Evolutionary conservation across 139 green algal genomes (phyloP), one percentile per base, ranked within the genome.

Genomic region (Spirogloea muscicola): DNA sequence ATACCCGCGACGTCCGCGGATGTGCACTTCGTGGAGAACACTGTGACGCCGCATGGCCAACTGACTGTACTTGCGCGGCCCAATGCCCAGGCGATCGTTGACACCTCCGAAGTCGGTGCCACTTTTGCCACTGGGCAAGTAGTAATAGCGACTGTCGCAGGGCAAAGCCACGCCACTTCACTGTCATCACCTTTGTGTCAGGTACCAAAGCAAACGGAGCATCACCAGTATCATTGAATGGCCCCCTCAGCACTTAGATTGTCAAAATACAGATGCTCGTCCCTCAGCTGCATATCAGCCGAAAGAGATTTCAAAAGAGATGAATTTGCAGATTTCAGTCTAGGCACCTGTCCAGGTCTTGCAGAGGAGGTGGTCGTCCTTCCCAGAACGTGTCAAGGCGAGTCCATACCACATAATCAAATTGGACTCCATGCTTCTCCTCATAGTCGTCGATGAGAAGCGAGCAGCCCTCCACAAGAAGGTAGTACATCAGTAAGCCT

Each of bases 401-500:
- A 9, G 62, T 74, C 36, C 72, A 63, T 25, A 80, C 31, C 18
- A 80, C 29, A 40, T 43, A 80, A 10, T 31, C 31, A 39, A 60
- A 80, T 7, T 21, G 9, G 7, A 79, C 29, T 9, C 27, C 48
- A 42, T 79, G 72, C 16, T 37, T 10, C 10, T 42, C 41, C 51
- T 65, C 64, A 41, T 76, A 77, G 38, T 18, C 36, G 40, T 27
- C 27, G 38, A 80, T 80, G 44, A 77, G 37, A 1, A 31, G 3
- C 9, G 41, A 33, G 40, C 72, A 80, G 33, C 63, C 62, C 64
- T 80, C 72, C 21, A 80, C 72, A 9, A 80, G 60, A 0, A 33
- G 5, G 34, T 77, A 78, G 52, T 80, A 80, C 52, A 77, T 62
- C 38, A 80, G 33, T n/a, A 80, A 37, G 57, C 72, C 72, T n/a